These are phyloP conservation scores for Dictyostelium capitatum DNA, from an alignment of 78 protist species.

Conservation along the genomic window DNA sequence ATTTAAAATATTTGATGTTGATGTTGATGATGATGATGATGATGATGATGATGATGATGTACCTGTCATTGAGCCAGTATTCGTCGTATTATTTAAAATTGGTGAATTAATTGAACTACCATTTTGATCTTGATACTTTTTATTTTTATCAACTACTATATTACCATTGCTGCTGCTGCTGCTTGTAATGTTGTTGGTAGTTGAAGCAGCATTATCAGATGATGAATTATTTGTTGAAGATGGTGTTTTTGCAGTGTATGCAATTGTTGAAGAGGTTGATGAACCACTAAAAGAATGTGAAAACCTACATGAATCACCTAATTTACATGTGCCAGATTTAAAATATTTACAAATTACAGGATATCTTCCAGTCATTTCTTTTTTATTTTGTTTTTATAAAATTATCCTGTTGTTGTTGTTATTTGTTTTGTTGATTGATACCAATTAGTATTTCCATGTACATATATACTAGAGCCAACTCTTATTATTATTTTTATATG, in stretches of 20 bases:
- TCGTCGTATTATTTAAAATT: background rate
- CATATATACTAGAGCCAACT: no score
- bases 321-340: constrained; percentile 81
- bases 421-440: background rate
- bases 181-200: background rate
- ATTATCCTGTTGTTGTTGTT: background rate
- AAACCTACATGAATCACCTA: constrained; percentile 78
- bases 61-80: background rate
- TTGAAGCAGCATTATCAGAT: no score
- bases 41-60: background rate
- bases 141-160: background rate
- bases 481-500: background rate
- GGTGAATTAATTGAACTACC: background rate
- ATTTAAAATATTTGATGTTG: background rate
- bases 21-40: background rate
- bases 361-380: constrained; percentile 44
- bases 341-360: constrained; percentile 74
- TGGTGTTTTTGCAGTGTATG: constrained; percentile 17
- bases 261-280: background rate
- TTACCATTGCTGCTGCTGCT: background rate
- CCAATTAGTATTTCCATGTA: background rate
- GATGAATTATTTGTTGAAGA: background rate
- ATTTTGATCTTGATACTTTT: background rate
- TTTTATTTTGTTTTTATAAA: background rate
- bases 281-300: constrained; percentile 47